Base-by-base conservation (phyloP, 768 basidiomycete species). In the Mycena vitilis region DNA sequence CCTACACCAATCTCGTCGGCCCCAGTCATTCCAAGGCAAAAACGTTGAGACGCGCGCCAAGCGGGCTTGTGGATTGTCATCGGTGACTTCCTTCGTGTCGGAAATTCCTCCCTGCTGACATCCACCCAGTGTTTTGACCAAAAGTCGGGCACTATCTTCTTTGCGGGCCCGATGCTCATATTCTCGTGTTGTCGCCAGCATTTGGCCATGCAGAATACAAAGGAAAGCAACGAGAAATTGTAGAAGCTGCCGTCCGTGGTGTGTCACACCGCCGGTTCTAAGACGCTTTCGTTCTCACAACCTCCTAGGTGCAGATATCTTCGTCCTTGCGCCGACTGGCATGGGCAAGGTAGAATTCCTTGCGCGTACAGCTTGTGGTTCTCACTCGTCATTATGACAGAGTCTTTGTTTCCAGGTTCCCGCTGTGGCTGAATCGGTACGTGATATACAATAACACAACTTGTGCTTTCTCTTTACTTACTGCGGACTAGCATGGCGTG, bases 331-430 rank as follows among this genome's bases (percentile, higher is more conserved):
- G 20, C 93, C 94, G 0, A 95, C 95, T 12, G 93, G 94, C 5
- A 93, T 95, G 91, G 95, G 94, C 40, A 95, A 95, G 86, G 94
- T 91, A 37, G 45, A 73, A 18, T 59, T 2, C 44, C n/a, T 10
- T 75, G 56, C 52, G 7, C 2, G 25, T 18, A 11, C 49, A 23
- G 30, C 8, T 25, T 58, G 54, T 60, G 12, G 51, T 52, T 22
- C 23, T 42, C 23, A 30, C 30, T 30, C 30, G 30, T 30, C 30
- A 30, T 5, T 58, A 25, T 23, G 2, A 9, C 37, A 94, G 93
- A 94, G 93, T 73, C 73, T 95, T 5, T 95, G 94, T 78, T 95
- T 95, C 74, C 94, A 95, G 79, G 81, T 95, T 36, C 94, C 94
- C 51, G 94, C 94, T 0, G 79, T 91, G 40, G 88, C 89, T 11